Conservation (phyloP, 768 basidiomycete genomes). For the Pulveroboletus sp. region DNA sequence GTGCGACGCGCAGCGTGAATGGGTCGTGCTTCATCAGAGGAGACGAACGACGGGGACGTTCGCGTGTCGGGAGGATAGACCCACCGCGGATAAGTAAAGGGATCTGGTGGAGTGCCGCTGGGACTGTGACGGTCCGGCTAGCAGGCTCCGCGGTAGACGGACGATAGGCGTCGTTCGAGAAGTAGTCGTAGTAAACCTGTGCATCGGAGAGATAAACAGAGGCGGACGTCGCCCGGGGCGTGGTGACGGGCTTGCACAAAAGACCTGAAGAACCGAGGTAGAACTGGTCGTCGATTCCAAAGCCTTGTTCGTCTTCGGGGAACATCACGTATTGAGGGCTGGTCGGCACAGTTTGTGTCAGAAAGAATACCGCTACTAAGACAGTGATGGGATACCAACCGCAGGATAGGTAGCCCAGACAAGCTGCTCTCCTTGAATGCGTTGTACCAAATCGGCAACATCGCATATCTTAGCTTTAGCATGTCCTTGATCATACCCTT, state of each 20-base stretch:
- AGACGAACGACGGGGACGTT: constrained; percentile 82
- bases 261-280: constrained; percentile 86
- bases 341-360: not conserved
- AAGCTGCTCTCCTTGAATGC: constrained; percentile 87
- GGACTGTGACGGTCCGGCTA: constrained; percentile 69
- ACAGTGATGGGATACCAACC: constrained; percentile 42
- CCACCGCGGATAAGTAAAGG: constrained; percentile 90
- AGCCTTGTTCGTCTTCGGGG: constrained; percentile 84
- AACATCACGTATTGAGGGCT: constrained; percentile 96
- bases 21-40: constrained; percentile 88
- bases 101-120: constrained; percentile 72
- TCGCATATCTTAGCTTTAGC: constrained; percentile 75
- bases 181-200: constrained; percentile 95
- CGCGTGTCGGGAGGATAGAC: constrained; percentile 82
- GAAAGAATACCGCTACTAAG: not conserved
- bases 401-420: constrained; percentile 76
- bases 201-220: constrained; percentile 85
- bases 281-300: constrained; percentile 90
- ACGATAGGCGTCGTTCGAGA: constrained; percentile 63
- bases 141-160: constrained; percentile 43
- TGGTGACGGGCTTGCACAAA: constrained; percentile 86
- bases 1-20: constrained; percentile 83
- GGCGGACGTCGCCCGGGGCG: constrained; percentile 62
- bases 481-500: constrained; percentile 76
- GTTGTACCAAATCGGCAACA: constrained; percentile 97